A percentile compares a stretch with the other conserved stretches of the same genome.
Conservation (phyloP, 768 basidiomycete species). For the Phylloporus rhodoxanthus region DNA sequence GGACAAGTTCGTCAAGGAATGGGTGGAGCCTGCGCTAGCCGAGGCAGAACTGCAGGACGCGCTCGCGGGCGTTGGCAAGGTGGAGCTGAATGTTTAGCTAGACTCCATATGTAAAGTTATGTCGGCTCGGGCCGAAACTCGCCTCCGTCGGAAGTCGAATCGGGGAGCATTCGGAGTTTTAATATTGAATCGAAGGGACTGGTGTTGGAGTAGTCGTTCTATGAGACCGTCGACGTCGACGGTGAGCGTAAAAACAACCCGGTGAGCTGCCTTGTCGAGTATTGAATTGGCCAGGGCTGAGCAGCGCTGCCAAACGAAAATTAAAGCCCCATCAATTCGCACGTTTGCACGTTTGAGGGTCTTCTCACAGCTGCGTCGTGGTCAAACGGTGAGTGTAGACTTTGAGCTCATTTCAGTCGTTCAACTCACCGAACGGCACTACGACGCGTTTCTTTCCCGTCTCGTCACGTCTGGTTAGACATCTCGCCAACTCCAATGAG, state of each 20-base stretch:
- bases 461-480: neutral
- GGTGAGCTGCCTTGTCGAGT: constrained; percentile 5
- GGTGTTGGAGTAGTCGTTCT: neutral
- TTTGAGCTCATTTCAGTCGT: neutral
- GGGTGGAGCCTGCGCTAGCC: constrained; percentile 80
- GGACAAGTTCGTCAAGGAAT: constrained; percentile 77
- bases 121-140: constrained; percentile 17
- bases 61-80: constrained; percentile 45
- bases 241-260: neutral
- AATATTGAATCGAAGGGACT: constrained; percentile 18
- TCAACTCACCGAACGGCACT: neutral
- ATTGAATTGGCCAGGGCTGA: neutral
- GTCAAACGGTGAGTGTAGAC: constrained; percentile 12
- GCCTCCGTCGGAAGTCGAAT: constrained; percentile 12
- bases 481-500: constrained; percentile 16
- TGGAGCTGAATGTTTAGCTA: constrained; percentile 51
- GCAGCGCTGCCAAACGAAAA: constrained; percentile 7
- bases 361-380: neutral
- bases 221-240: neutral
- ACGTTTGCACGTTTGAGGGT: constrained; percentile 18
- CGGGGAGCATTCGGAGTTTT: constrained; percentile 11
- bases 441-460: neutral
- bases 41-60: constrained; percentile 50
- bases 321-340: constrained; percentile 24
- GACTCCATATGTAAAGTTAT: neutral